Evolutionary conservation across 2,329 filamentous ascomycete species (phyloP).

Genomic region (Aspergillus fructus): DNA sequence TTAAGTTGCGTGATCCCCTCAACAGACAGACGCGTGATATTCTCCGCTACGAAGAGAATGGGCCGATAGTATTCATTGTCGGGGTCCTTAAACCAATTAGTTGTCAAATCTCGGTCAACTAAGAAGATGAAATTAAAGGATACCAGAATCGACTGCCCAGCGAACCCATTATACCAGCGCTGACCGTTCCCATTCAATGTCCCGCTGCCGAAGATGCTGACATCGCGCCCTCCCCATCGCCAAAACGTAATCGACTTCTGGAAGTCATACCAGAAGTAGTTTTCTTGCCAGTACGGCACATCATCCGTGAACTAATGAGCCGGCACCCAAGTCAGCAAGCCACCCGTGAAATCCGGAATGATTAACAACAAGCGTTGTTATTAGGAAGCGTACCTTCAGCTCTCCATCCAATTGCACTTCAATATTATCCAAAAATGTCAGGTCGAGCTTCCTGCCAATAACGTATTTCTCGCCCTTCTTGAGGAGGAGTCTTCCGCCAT

Average conservation of each 20-base stretch:
- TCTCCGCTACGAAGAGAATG: constrained; percentile 62
- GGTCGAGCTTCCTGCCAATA: constrained; percentile 59
- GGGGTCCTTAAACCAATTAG: constrained; percentile 37
- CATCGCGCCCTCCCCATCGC: constrained; percentile 63
- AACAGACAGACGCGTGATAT: constrained; percentile 58
- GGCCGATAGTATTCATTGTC: constrained; percentile 59
- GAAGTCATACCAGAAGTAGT: constrained; percentile 53
- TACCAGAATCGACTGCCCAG: constrained; percentile 40
- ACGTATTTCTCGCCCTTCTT: constrained; percentile 56
- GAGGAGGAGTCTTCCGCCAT: constrained; percentile 58
- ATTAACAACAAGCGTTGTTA: too few relatives aligned
- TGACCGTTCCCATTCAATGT: constrained; percentile 58
- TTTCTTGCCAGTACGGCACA: constrained; percentile 50
- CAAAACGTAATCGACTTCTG: constrained; percentile 61
- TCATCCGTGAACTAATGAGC: constrained; percentile 46
- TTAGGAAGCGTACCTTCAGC: constrained; percentile 40
- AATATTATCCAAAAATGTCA: constrained; percentile 59
- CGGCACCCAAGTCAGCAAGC: not conserved
- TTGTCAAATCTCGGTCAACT: not conserved
- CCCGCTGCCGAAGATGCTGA: constrained; percentile 60
- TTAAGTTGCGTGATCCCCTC: constrained; percentile 61
- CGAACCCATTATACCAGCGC: constrained; percentile 52
- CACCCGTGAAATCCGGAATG: not conserved
- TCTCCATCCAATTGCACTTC: constrained; percentile 61
- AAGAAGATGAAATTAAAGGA: not conserved